Base-by-base conservation (phyloP, 192 early-diverging fungal genomes). In the Endogone sp. region DNA sequence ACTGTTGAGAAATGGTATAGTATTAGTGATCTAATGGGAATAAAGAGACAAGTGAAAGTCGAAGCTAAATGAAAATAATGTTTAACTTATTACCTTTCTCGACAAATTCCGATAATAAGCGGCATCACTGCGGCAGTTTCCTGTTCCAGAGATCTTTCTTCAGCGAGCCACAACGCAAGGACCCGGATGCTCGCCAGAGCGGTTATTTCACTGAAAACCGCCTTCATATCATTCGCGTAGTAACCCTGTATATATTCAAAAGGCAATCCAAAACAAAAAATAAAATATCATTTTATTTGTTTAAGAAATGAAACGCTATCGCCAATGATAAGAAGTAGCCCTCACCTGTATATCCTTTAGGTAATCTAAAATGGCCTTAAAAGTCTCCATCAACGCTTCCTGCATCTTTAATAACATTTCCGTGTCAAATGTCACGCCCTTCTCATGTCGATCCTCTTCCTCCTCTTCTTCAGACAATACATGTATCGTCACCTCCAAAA, bases 401-500 rank as follows among this genome's bases (percentile, higher is more conserved):
- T 71, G 58, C 6, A 80, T 65, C 29, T 73, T 68, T 20, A 80
- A 30, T 20, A 80, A 37, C 31, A 77, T 49, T 23, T 76, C 79
- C 28, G 79, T 69, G 63, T 80, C 79, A 13, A 44, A 44, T 13
- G 37, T 44, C 37, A 4, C 37, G 13, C 37, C 37, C 59, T 68
- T 70, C 8, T 26, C 58, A 25, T 31, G 60, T 27, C 68, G 65
- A 27, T 65, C 56, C 13, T 72, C 64, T 30, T 76, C 67, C 23
- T 62, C 63, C 55, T 73, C 70, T n/a, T 68, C 54, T 1, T 66
- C 62, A 9, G 71, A 63, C 27, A 82, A 54, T 59, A 76, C 78
- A 31, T 76, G 71, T 24, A 82, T 82, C 4, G 74, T 64, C 21
- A 56, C 68, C 57, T 82, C 80, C 10, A 82, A 28, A 25, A 82